A percentile compares a stretch with the other conserved stretches of the same genome.
phyloP scores from a whole-genome alignment of 441 rosid genomes.

The Erodium moschatum region DNA sequence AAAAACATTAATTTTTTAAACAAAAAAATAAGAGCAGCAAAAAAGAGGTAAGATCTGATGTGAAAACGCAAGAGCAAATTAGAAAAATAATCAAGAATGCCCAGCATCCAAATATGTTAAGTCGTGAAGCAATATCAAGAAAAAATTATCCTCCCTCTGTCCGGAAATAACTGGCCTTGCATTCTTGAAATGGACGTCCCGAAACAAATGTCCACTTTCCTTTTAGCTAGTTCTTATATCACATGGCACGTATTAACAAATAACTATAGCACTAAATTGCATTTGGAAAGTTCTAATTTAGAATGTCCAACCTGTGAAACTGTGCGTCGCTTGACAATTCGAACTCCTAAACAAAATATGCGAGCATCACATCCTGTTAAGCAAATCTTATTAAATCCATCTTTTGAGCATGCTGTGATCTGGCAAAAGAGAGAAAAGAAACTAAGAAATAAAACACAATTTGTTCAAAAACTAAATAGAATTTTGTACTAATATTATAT shows the following conservation, averaged over 20 bases:
- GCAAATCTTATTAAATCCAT: conserved; percentile 70
- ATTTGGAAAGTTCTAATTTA: not conserved
- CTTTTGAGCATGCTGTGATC: conserved; percentile 62
- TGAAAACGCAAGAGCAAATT: not conserved
- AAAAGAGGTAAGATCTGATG: not conserved
- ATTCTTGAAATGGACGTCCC: too few species aligned
- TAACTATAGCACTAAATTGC: not conserved
- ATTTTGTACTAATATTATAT: not conserved
- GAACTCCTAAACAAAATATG: conserved; percentile 74
- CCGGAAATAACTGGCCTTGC: too few species aligned
- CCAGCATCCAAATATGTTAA: not conserved
- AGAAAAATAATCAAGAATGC: not conserved
- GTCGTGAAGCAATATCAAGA: not conserved
- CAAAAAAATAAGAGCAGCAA: not conserved
- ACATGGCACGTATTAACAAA: not conserved
- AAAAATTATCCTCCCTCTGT: too few species aligned
- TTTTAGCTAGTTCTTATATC: too few species aligned
- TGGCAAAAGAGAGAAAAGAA: conserved; percentile 25
- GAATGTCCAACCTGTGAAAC: conserved; percentile 58
- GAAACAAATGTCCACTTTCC: too few species aligned
- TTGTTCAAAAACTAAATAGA: conserved; percentile 3
- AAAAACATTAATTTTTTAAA: conserved; percentile 6
- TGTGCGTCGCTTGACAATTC: conserved; percentile 76
- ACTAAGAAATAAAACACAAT: not conserved
- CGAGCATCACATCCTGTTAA: conserved; percentile 72